Evolutionary conservation across 768 basidiomycete genomes (phyloP).

Genomic region (Panaeolus papilionaceus): DNA sequence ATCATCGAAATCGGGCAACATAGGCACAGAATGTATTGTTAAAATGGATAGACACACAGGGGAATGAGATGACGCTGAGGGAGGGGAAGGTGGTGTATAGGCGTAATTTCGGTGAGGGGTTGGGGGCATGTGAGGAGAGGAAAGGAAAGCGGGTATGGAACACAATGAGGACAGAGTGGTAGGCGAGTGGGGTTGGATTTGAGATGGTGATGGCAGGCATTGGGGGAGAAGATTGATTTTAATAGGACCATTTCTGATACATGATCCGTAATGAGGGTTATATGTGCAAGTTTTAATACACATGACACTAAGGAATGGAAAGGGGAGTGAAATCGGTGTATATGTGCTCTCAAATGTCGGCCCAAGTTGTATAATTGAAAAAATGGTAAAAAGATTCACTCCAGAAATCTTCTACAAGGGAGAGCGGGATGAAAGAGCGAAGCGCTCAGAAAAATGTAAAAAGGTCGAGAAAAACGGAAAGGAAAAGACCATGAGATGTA

Average conservation of each 20-base stretch:
- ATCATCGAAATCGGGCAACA: neutral
- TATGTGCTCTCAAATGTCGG: no score
- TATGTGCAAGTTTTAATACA: neutral
- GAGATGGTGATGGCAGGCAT: neutral
- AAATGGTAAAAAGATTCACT: no score
- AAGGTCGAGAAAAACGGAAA: no score
- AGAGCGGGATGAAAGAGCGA: no score
- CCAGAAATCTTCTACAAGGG: no score
- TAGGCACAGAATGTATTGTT: constrained; percentile 1
- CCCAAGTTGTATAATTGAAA: no score
- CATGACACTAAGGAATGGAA: no score
- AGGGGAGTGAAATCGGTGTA: no score
- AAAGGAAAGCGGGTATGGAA: neutral
- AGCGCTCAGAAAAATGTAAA: no score
- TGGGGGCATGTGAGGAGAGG: neutral
- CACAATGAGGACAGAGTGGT: neutral
- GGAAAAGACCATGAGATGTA: no score
- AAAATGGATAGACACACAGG: neutral
- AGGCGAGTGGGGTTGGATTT: neutral
- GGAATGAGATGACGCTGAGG: neutral
- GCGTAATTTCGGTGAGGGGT: neutral
- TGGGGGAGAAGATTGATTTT: neutral
- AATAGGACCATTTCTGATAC: neutral
- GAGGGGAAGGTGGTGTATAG: neutral
- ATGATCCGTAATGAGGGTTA: neutral